Percentiles rank a stretch among this genome's conserved stretches.
Conservation (phyloP, 768 basidiomycete genomes). For the Lyophyllum semitale region DNA sequence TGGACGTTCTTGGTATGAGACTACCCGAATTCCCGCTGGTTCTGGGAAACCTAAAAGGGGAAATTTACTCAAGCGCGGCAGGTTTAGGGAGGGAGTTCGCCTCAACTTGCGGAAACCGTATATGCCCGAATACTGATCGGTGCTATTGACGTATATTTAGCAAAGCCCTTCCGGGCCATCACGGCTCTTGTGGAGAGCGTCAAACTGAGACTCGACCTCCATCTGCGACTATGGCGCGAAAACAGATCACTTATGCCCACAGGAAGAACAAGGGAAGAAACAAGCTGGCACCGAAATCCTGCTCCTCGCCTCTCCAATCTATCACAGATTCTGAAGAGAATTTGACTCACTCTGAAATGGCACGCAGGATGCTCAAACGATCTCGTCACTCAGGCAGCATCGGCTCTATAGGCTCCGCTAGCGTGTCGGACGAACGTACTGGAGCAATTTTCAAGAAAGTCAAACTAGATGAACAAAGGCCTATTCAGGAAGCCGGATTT, state of each 20-base stretch:
- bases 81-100: too few species aligned
- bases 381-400: conserved; percentile 12
- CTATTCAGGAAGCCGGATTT: not conserved
- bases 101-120: too few species aligned
- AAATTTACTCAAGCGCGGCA: too few species aligned
- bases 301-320: conserved; percentile 13
- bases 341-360: conserved; percentile 16
- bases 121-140: too few species aligned
- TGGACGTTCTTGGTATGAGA: too few species aligned
- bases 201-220: not conserved
- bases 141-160: not conserved
- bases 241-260: conserved; percentile 21
- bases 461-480: not conserved
- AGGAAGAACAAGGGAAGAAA: conserved; percentile 8
- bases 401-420: not conserved
- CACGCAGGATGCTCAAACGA: conserved; percentile 19
- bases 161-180: not conserved
- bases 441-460: conserved; percentile 12
- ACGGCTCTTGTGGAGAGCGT: not conserved
- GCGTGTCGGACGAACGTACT: not conserved
- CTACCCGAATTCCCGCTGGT: too few species aligned
- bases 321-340: conserved; percentile 13
- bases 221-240: conserved; percentile 14
- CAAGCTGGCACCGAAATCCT: not conserved
- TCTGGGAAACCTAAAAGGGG: too few species aligned